Evolutionary conservation across 768 basidiomycete genomes (phyloP).

Genomic region (Tricholoma saponaceum): DNA sequence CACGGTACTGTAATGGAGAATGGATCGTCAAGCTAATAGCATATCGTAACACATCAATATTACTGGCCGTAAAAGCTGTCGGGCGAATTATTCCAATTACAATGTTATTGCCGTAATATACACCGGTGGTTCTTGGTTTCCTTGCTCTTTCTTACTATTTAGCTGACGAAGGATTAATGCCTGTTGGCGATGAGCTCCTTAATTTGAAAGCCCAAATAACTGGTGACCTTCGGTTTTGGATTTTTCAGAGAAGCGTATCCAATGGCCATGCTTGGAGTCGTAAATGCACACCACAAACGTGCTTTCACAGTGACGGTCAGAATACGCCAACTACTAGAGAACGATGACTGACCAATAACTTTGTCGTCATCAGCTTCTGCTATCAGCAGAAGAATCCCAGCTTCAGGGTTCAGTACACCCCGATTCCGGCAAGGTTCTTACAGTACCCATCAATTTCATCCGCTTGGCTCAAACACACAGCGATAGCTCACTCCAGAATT

Average conservation of each 20-base stretch:
- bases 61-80: neutral
- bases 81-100: constrained; percentile 6
- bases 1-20: constrained; percentile 13
- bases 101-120: constrained; percentile 56
- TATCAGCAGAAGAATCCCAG: constrained; percentile 60
- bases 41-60: neutral
- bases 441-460: constrained; percentile 3
- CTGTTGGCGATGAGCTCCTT: constrained; percentile 19
- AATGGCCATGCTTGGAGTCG: constrained; percentile 78
- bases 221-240: constrained; percentile 54
- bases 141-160: constrained; percentile 11
- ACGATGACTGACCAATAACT: constrained; percentile 11
- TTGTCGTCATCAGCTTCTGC: constrained; percentile 30
- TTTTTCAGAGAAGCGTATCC: constrained; percentile 57
- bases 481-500: constrained; percentile 47
- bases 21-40: neutral
- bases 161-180: constrained; percentile 40
- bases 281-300: constrained; percentile 82
- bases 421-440: constrained; percentile 32
- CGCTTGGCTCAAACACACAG: neutral
- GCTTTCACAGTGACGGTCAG: constrained; percentile 31
- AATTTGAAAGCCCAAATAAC: neutral
- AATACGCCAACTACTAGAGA: constrained; percentile 1
- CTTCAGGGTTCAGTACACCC: constrained; percentile 46
- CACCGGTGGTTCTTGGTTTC: constrained; percentile 34